A percentile compares a stretch with the other conserved stretches of the same genome.
Conservation (phyloP, 1,139 yeast species). For the Zhuliangozyma parablackwelliae region DNA sequence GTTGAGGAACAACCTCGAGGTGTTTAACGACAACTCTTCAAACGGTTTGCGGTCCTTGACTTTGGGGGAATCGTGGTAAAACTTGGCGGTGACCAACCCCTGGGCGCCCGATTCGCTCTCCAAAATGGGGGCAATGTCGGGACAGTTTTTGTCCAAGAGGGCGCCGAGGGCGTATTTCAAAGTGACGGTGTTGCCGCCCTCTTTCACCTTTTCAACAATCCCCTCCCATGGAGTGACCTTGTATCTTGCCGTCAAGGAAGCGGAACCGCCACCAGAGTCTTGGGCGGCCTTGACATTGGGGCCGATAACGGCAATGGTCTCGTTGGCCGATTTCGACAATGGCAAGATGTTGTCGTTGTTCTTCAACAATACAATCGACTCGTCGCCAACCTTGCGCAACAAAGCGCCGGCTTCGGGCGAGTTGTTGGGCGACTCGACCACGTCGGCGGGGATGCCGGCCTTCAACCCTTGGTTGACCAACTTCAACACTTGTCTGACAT, state of each 20-base stretch:
- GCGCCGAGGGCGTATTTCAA: slow-evolving; percentile 29
- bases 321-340: slow-evolving; percentile 22
- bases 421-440: slow-evolving; percentile 35
- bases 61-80: slow-evolving; percentile 35
- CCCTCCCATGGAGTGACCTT: slow-evolving; percentile 32
- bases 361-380: slow-evolving; percentile 49
- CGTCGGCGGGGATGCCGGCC: slow-evolving; percentile 40
- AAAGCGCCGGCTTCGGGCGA: slow-evolving; percentile 40
- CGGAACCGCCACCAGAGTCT: slow-evolving; percentile 38
- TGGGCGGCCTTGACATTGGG: slow-evolving; percentile 32
- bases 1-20: slow-evolving; percentile 39
- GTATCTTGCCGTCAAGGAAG: slow-evolving; percentile 28
- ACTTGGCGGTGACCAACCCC: slow-evolving; percentile 35
- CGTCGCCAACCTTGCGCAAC: slow-evolving; percentile 47
- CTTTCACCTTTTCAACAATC: slow-evolving; percentile 20
- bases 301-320: slow-evolving; percentile 33
- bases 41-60: slow-evolving; percentile 28
- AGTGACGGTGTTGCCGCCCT: slow-evolving; percentile 17
- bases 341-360: slow-evolving; percentile 45
- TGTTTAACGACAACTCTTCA: slow-evolving; percentile 28
- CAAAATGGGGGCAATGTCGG: slow-evolving; percentile 22
- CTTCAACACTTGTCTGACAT: slow-evolving; percentile 43
- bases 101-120: slow-evolving; percentile 26
- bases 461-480: slow-evolving; percentile 41
- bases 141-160: slow-evolving; percentile 23